These are phyloP conservation scores for Globisporangium middletonii DNA, from an alignment of 352 stramenopile genomes.

Conservation along the genomic window DNA sequence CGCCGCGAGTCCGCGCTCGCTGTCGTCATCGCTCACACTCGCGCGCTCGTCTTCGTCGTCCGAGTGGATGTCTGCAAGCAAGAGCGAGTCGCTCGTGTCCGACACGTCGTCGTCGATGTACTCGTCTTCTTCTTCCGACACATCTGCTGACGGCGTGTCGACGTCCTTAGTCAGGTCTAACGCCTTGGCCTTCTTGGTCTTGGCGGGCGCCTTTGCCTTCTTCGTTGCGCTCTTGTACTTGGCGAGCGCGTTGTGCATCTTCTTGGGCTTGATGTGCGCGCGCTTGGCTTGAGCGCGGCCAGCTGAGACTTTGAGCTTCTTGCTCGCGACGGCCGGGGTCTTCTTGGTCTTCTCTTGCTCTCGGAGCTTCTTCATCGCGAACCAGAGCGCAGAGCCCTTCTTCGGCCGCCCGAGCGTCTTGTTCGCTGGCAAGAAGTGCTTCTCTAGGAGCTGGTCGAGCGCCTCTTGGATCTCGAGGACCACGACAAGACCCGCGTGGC, in stretches of 20 bases:
- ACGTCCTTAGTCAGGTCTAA: background rate
- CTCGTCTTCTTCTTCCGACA: constrained; percentile 32
- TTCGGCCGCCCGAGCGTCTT: constrained; percentile 49
- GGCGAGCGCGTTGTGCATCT: constrained; percentile 24
- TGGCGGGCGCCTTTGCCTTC: background rate
- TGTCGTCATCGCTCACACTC: constrained; percentile 21
- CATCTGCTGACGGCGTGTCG: constrained; percentile 4
- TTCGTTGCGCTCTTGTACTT: constrained; percentile 32
- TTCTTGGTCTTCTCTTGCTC: background rate
- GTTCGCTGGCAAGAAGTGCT: constrained; percentile 38
- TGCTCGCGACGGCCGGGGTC: constrained; percentile 2
- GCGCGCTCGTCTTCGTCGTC: constrained; percentile 60
- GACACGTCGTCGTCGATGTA: constrained; percentile 21
- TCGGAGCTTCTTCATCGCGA: constrained; percentile 20
- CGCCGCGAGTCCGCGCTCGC: constrained; percentile 1
- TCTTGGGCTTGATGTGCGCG: constrained; percentile 30
- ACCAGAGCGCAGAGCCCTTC: constrained; percentile 3
- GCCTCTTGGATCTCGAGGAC: constrained; percentile 61
- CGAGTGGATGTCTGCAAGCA: constrained; percentile 49
- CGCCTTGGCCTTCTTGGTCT: background rate
- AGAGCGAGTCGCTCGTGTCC: constrained; percentile 23
- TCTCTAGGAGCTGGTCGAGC: constrained; percentile 47
- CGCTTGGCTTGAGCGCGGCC: constrained; percentile 23
- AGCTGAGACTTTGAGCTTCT: constrained; percentile 19
- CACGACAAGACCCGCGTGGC: constrained; percentile 69